Percentiles rank a stretch among this genome's conserved stretches.
Conservation (phyloP, 2,329 filamentous ascomycete genomes). For the Colletotrichum melonis region DNA sequence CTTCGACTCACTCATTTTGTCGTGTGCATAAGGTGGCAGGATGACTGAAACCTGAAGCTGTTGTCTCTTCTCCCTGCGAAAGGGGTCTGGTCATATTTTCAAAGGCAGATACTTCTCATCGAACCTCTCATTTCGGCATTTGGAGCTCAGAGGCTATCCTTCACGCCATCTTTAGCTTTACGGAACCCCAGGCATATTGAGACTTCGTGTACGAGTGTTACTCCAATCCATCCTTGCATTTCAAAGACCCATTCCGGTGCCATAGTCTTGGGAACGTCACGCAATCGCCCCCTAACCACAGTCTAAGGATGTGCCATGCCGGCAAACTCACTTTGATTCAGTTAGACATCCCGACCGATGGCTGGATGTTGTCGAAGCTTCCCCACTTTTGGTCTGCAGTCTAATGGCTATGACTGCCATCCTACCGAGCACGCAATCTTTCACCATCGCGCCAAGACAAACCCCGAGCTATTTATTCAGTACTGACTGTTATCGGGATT, state of each 20-base stretch:
- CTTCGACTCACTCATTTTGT: constrained; percentile 7
- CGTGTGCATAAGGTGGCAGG: background rate
- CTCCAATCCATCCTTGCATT: background rate
- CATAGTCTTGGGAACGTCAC: constrained; percentile 23
- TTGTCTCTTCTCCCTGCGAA: background rate
- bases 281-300: constrained; percentile 10
- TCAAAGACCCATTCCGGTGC: background rate
- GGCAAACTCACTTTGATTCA: background rate
- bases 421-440: constrained; percentile 24
- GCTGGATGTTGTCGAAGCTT: background rate
- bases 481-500: constrained; percentile 14
- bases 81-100: background rate
- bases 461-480: constrained; percentile 1
- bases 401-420: background rate
- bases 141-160: background rate
- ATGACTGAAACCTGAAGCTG: background rate
- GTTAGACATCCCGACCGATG: background rate
- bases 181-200: background rate
- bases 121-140: constrained; percentile 14
- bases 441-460: constrained; percentile 33
- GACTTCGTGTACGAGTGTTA: background rate
- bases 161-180: constrained; percentile 14
- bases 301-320: background rate
- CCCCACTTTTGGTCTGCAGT: background rate
- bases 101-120: background rate